Evolutionary conservation across 148 eudicot species (phyloP).

Genomic region (Suaeda aralocaspica): DNA sequence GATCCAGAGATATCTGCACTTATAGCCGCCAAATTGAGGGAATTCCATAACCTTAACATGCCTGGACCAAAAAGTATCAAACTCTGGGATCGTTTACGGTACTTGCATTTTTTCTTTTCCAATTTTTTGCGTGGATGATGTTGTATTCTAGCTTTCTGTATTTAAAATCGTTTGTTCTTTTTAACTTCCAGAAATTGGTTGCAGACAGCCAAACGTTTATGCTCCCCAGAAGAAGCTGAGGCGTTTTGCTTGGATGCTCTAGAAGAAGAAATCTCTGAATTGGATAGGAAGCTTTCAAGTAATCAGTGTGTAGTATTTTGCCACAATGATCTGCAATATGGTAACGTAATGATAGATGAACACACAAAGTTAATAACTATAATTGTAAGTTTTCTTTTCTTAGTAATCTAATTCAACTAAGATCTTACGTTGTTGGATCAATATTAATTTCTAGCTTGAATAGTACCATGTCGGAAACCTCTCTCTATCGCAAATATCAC

Average conservation of each 20-base stretch:
- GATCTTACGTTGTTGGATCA: too few species aligned
- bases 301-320: slow-evolving; percentile 61
- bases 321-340: slow-evolving; percentile 96
- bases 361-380: slow-evolving; percentile 65
- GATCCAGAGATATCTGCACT: slow-evolving; percentile 73
- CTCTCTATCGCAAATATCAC: background rate
- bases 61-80: slow-evolving; percentile 64
- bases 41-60: slow-evolving; percentile 79
- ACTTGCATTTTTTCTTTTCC: slow-evolving; percentile 18
- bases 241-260: slow-evolving; percentile 46
- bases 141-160: background rate
- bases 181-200: slow-evolving; percentile 58
- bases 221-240: slow-evolving; percentile 53
- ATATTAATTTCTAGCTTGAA: too few species aligned
- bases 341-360: slow-evolving; percentile 92
- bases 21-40: slow-evolving; percentile 82
- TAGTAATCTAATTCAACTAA: background rate
- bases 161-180: slow-evolving; percentile 2
- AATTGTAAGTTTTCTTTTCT: slow-evolving; percentile 55
- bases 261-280: slow-evolving; percentile 52
- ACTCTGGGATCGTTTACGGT: slow-evolving; percentile 80
- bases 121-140: background rate
- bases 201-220: slow-evolving; percentile 45
- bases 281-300: slow-evolving; percentile 51
- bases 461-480: too few species aligned